These are phyloP conservation scores for Malus sylvestris DNA, from an alignment of 306 rosid species.

Conservation along the genomic window DNA sequence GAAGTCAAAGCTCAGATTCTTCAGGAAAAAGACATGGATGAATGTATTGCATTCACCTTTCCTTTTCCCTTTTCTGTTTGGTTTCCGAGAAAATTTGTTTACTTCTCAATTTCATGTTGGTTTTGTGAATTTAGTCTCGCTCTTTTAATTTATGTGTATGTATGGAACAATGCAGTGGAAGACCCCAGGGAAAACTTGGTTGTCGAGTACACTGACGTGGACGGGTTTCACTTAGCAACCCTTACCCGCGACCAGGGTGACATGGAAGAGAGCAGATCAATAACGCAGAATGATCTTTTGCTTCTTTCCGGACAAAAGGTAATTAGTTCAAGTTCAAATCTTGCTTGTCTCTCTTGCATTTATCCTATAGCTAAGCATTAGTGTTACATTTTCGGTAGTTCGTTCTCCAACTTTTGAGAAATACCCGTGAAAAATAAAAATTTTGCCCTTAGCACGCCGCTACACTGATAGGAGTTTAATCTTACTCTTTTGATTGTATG, in stretches of 20 bases:
- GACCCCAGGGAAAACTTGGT: slow-evolving; percentile 64
- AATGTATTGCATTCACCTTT: slow-evolving; percentile 26
- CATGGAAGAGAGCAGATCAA: slow-evolving; percentile 22
- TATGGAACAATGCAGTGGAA: slow-evolving; percentile 31
- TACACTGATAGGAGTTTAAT: no score
- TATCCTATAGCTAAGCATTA: neutral
- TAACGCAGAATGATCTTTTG: slow-evolving; percentile 69
- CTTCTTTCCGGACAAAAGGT: slow-evolving; percentile 77
- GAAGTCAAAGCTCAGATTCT: slow-evolving; percentile 79
- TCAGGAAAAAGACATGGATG: slow-evolving; percentile 45
- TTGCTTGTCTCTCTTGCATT: neutral
- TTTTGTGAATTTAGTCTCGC: neutral
- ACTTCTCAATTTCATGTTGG: neutral
- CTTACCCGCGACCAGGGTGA: slow-evolving; percentile 29
- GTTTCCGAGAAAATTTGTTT: neutral
- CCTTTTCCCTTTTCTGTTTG: neutral
- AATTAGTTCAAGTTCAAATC: slow-evolving; percentile 1
- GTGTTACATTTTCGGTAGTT: no score
- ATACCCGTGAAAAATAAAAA: no score
- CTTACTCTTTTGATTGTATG: neutral
- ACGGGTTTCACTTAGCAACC: slow-evolving; percentile 67
- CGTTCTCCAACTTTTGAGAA: neutral
- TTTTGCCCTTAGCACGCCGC: no score
- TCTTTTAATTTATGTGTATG: no score
- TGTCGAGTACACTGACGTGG: slow-evolving; percentile 49